A percentile compares a stretch with the other conserved stretches of the same genome.
These are phyloP conservation scores for Oidiodendron maius DNA, from an alignment of 495 filamentous ascomycete species.

Conservation along the genomic window DNA sequence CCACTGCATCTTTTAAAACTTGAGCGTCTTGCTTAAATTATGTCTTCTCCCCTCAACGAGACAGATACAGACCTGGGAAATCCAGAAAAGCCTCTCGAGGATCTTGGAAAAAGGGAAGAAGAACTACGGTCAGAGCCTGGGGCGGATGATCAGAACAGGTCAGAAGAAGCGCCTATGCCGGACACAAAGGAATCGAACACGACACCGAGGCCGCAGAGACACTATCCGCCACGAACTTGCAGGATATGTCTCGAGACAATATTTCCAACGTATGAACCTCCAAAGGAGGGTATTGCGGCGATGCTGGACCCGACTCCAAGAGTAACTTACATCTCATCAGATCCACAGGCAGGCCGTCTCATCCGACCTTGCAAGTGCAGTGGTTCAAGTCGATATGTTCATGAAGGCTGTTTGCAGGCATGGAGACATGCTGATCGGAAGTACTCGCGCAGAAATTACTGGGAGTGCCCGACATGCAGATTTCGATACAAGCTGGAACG, in stretches of 20 bases:
- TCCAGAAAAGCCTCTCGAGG: conserved; percentile 6
- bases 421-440: conserved; percentile 76
- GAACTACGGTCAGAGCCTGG: background rate
- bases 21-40: conserved; percentile 5
- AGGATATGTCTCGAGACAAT: conserved; percentile 91
- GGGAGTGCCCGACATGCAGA: conserved; percentile 82
- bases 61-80: conserved; percentile 9
- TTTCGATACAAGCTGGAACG: conserved; percentile 80
- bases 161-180: background rate
- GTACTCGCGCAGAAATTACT: conserved; percentile 65
- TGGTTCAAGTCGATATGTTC: conserved; percentile 87
- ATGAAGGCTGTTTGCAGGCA: conserved; percentile 83
- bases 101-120: conserved; percentile 1
- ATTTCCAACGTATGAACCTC: conserved; percentile 65
- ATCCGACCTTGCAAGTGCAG: conserved; percentile 90
- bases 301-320: conserved; percentile 57
- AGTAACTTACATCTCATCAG: conserved; percentile 70
- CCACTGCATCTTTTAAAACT: background rate
- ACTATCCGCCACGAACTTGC: conserved; percentile 69
- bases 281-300: conserved; percentile 51
- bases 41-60: conserved; percentile 2
- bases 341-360: conserved; percentile 71
- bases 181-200: conserved; percentile 17
- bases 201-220: conserved; percentile 31
- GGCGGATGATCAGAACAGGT: conserved; percentile 3